These are phyloP conservation scores for Alloascoidea hylecoeti DNA, from an alignment of 805 yeast genomes.

Conservation along the genomic window DNA sequence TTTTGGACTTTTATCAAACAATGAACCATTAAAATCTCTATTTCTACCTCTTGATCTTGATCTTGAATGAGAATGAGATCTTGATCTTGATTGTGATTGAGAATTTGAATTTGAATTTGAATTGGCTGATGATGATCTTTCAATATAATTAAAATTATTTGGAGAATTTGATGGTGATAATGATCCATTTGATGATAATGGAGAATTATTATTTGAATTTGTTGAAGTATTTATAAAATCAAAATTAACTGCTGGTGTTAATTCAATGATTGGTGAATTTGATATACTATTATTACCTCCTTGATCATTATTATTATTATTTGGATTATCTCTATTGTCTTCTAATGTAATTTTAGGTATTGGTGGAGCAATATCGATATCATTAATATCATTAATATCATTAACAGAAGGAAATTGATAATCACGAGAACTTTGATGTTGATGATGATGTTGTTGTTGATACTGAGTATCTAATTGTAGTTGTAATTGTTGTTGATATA, in stretches of 20 bases:
- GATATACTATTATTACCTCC: not conserved
- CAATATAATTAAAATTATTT: too few species aligned
- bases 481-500: not conserved
- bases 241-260: not conserved
- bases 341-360: not conserved
- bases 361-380: slow-evolving; percentile 2
- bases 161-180: not conserved
- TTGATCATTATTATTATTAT: not conserved
- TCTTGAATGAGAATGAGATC: slow-evolving; percentile 14
- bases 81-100: slow-evolving; percentile 15
- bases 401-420: too few species aligned
- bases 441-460: not conserved
- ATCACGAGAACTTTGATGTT: not conserved
- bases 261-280: not conserved
- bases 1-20: not conserved
- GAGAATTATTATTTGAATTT: not conserved
- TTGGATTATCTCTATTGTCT: not conserved
- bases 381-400: too few species aligned
- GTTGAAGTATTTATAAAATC: too few species aligned
- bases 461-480: not conserved
- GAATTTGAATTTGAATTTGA: slow-evolving; percentile 20
- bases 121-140: slow-evolving; percentile 7
- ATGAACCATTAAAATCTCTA: not conserved
- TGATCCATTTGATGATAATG: not conserved
- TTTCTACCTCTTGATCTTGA: slow-evolving; percentile 7